Conservation (phyloP, 139 green algal species). For the Spirogloea muscicola region DNA sequence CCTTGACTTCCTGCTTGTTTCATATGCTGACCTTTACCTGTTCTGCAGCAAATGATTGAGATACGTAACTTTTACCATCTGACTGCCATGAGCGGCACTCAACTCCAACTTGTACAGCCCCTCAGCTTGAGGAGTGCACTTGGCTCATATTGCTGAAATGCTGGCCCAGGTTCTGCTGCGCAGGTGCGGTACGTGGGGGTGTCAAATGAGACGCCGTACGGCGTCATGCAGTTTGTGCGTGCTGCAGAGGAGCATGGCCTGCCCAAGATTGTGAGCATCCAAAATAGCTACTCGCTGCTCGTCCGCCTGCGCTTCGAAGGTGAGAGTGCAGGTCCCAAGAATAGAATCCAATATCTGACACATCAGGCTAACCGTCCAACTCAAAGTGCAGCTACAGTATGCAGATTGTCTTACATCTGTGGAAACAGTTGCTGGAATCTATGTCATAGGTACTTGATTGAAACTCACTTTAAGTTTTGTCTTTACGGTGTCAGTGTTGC, state of each 20-base stretch:
- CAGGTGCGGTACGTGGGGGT: slow-evolving; percentile 70
- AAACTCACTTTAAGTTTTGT: too few relatives aligned
- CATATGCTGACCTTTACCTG: background rate
- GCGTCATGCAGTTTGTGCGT: slow-evolving; percentile 66
- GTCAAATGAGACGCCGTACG: slow-evolving; percentile 85
- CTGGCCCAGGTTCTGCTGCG: background rate
- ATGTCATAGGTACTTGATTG: background rate
- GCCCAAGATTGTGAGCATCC: slow-evolving; percentile 74
- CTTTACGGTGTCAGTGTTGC: too few relatives aligned
- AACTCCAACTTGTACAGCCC: too few relatives aligned
- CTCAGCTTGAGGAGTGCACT: too few relatives aligned
- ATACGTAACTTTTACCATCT: background rate
- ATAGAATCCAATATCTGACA: background rate
- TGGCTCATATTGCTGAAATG: too few relatives aligned
- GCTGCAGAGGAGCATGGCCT: slow-evolving; percentile 55
- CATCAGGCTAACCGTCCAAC: background rate
- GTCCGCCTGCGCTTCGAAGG: slow-evolving; percentile 69
- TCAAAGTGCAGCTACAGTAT: background rate
- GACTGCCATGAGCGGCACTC: background rate
- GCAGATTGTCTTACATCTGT: background rate
- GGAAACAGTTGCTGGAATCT: background rate
- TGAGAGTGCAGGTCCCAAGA: background rate
- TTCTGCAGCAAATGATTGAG: background rate
- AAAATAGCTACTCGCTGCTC: slow-evolving; percentile 67
- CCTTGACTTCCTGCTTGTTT: background rate